A percentile compares a stretch with the other conserved stretches of the same genome.
Evolutionary conservation across 1,284 basidiomycete species (phyloP).

Genomic region (Austropuccinia psidii): DNA sequence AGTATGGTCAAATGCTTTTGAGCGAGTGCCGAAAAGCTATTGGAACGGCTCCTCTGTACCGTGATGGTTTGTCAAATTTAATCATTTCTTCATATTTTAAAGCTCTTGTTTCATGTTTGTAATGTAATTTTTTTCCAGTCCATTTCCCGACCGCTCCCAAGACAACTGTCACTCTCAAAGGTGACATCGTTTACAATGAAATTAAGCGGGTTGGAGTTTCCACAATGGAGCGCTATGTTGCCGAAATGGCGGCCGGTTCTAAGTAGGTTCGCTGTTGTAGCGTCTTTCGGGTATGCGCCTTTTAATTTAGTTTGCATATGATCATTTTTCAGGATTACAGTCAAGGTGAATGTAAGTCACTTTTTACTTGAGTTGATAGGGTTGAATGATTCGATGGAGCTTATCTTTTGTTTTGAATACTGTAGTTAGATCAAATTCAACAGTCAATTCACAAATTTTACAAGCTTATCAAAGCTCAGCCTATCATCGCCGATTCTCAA

Average conservation of each 20-base stretch:
- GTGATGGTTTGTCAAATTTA: constrained; percentile 62
- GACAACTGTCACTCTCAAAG: constrained; percentile 84
- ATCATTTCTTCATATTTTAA: constrained; percentile 29
- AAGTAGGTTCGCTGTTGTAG: constrained; percentile 48
- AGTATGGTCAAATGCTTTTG: constrained; percentile 90
- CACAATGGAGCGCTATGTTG: constrained; percentile 82
- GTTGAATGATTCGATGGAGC: background rate
- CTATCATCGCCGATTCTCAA: constrained; percentile 90
- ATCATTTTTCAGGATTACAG: constrained; percentile 55
- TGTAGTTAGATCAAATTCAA: constrained; percentile 76
- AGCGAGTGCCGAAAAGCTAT: constrained; percentile 84
- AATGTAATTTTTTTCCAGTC: constrained; percentile 55
- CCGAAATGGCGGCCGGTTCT: constrained; percentile 92
- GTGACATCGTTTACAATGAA: constrained; percentile 89
- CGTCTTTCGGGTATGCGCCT: background rate
- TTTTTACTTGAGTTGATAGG: background rate
- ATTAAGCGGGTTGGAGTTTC: constrained; percentile 90
- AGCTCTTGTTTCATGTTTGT: constrained; percentile 15
- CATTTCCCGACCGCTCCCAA: constrained; percentile 96
- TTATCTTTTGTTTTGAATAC: background rate
- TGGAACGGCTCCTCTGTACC: constrained; percentile 72
- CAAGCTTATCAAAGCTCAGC: constrained; percentile 93
- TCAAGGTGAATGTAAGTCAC: constrained; percentile 46
- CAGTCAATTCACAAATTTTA: constrained; percentile 92
- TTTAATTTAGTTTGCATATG: constrained; percentile 52